Conservation (phyloP, 2,329 filamentous ascomycete genomes). For the Sarocladium brachiariae region DNA sequence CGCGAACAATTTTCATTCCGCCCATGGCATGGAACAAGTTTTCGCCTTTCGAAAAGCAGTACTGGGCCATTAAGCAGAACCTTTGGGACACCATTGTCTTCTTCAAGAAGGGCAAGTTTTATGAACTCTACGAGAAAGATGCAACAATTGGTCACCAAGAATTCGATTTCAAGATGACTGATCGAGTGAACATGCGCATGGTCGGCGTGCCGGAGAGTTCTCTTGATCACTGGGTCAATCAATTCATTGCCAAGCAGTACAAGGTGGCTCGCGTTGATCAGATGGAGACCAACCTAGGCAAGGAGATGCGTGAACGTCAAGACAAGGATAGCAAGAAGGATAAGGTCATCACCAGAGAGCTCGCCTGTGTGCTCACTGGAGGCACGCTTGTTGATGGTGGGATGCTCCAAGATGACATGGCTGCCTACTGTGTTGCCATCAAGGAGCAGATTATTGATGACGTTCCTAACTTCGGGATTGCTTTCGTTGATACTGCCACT, state of each 20-base stretch:
- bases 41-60: constrained; percentile 93
- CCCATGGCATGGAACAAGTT: constrained; percentile 74
- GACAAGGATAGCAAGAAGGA: constrained; percentile 63
- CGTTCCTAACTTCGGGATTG: constrained; percentile 78
- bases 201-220: constrained; percentile 95
- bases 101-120: constrained; percentile 99
- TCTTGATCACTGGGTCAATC: constrained; percentile 94
- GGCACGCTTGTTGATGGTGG: constrained; percentile 91
- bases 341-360: constrained; percentile 86
- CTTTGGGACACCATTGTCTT: constrained; percentile 97
- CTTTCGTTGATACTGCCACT: constrained; percentile 92
- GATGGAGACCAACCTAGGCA: constrained; percentile 89
- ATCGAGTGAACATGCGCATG: constrained; percentile 99
- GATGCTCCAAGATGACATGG: constrained; percentile 98
- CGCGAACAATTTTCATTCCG: constrained; percentile 84
- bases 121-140: constrained; percentile 96
- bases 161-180: constrained; percentile 95
- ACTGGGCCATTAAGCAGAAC: constrained; percentile 99
- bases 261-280: constrained; percentile 97
- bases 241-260: constrained; percentile 96
- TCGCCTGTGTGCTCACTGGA: constrained; percentile 83
- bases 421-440: constrained; percentile 91
- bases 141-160: constrained; percentile 93
- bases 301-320: constrained; percentile 96
- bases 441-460: constrained; percentile 73